Evolutionary conservation across 768 basidiomycete genomes (phyloP), one percentile per base, ranked within the genome.

Genomic region (Agaricus sinodeliciosus): DNA sequence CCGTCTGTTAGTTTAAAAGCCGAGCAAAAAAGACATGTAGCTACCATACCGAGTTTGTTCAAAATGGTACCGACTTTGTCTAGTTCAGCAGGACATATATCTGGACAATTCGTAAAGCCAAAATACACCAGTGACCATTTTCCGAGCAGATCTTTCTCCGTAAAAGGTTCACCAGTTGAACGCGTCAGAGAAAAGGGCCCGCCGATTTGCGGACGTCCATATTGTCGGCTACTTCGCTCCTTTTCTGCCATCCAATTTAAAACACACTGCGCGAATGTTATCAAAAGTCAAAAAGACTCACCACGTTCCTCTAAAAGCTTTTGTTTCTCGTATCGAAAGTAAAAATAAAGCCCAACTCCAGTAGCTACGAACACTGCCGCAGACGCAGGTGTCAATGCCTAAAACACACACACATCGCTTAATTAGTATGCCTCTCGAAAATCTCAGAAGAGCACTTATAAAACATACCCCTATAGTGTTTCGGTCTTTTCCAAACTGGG

Each of bases 61-160:
- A 98, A 74, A 15, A 94, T 84, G 0, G 69, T 75, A 11, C 87
- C 83, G 72, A 97, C 82, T 74, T 98, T 98, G 73, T 99, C 96
- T 26, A 99, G 76, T 70, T 98, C 95, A 50, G 94, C 90, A 1
- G 96, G 96, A 64, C 96, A 99, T 49, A 99, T 97, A 68, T 99
- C 96, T 5, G 96, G 95, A 69, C 96, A 99, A 68, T 99, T 95
- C 27, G 95, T 94, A 74, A 98, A 99, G n/a, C 96, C 96, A 69
- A 99, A 99, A 72, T 97, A 91, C 43, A 90, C 78, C 55, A 91
- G 70, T n/a, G 78, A 87, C 91, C 91, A 97, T 71, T 90, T 88
- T 34, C 94, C 94, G 22, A 87, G 67, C 43, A 98, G 72, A 62
- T 95, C 80, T 50, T 87, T 70, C 42, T 97, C 86, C 1, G 92